A percentile compares a stretch with the other conserved stretches of the same genome.
Conservation (phyloP, 2,329 filamentous ascomycete species). For the Dendrostoma leiphaemia region DNA sequence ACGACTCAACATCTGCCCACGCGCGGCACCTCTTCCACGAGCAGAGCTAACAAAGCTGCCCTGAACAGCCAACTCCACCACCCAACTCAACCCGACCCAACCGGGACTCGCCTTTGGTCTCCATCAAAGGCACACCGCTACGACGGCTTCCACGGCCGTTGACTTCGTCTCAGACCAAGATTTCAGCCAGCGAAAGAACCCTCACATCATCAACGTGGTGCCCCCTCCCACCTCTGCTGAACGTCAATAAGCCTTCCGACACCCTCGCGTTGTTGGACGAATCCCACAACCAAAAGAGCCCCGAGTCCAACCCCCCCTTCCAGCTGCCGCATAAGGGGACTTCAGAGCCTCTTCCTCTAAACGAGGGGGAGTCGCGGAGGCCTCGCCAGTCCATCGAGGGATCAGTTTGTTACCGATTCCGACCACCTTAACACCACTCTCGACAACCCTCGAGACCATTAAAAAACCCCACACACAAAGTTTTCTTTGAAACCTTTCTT, state of each 20-base stretch:
- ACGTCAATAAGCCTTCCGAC: conserved; percentile 45
- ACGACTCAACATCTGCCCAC: not conserved
- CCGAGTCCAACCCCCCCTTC: conserved; percentile 59
- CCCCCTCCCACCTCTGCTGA: conserved; percentile 56
- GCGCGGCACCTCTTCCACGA: not conserved
- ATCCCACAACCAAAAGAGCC: conserved; percentile 42
- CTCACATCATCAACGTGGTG: conserved; percentile 65
- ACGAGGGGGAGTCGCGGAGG: conserved; percentile 99
- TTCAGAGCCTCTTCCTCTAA: conserved; percentile 98
- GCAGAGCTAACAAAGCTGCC: conserved; percentile 3
- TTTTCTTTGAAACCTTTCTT: not conserved
- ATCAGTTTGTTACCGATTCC: conserved; percentile 91
- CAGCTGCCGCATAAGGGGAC: conserved; percentile 99
- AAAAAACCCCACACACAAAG: conserved; percentile 5
- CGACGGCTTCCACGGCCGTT: conserved; percentile 64
- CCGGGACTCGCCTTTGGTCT: conserved; percentile 60
- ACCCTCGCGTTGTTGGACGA: conserved; percentile 50
- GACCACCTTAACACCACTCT: conserved; percentile 80
- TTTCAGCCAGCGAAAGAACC: conserved; percentile 64
- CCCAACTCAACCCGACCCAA: not conserved
- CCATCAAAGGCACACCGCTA: conserved; percentile 59
- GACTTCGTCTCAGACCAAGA: conserved; percentile 65
- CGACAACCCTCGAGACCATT: conserved; percentile 19
- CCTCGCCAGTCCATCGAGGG: conserved; percentile 89
- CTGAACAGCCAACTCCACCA: not conserved